Percentiles rank a stretch among this genome's conserved stretches.
phyloP scores from a whole-genome alignment of 1,139 yeast genomes.

The Spencermartinsiella ligniputridi region DNA sequence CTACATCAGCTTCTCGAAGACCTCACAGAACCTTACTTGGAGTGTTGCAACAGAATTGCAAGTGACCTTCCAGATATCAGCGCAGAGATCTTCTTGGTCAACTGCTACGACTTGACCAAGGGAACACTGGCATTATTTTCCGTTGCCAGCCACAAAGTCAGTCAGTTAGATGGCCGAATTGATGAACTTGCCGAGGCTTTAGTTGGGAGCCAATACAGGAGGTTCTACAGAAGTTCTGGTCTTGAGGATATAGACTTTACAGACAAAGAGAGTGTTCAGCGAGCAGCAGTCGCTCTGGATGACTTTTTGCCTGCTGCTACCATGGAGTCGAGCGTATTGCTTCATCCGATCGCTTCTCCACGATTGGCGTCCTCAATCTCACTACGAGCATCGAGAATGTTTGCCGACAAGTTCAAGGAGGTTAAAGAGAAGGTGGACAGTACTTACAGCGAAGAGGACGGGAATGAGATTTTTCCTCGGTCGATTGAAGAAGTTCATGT shows the following conservation, averaged over 20 bases:
- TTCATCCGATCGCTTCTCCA: conserved; percentile 33
- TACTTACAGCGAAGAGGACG: conserved; percentile 24
- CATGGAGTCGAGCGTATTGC: conserved; percentile 29
- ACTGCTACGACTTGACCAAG: conserved; percentile 35
- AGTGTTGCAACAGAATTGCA: conserved; percentile 31
- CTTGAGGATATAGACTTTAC: conserved; percentile 12
- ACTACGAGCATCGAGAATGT: conserved; percentile 29
- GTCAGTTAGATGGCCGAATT: conserved; percentile 29
- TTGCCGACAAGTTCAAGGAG: conserved; percentile 29
- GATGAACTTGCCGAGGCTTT: conserved; percentile 30
- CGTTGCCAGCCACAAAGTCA: conserved; percentile 30
- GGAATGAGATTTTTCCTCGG: conserved; percentile 25
- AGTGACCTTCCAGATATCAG: conserved; percentile 23
- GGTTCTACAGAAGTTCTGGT: conserved; percentile 29
- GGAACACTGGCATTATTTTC: conserved; percentile 30
- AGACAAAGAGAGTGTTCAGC: conserved; percentile 32
- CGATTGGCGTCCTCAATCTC: conserved; percentile 32
- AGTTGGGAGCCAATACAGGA: conserved; percentile 26
- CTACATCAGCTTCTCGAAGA: conserved; percentile 31
- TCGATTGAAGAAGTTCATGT: conserved; percentile 31
- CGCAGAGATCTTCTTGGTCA: conserved; percentile 32
- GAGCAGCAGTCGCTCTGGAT: conserved; percentile 29
- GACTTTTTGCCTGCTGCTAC: conserved; percentile 36
- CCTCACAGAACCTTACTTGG: conserved; percentile 34
- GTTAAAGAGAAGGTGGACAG: conserved; percentile 18